Evolutionary conservation across 1,284 basidiomycete species (phyloP).

Genomic region (Sanghuangporus sanghuang): DNA sequence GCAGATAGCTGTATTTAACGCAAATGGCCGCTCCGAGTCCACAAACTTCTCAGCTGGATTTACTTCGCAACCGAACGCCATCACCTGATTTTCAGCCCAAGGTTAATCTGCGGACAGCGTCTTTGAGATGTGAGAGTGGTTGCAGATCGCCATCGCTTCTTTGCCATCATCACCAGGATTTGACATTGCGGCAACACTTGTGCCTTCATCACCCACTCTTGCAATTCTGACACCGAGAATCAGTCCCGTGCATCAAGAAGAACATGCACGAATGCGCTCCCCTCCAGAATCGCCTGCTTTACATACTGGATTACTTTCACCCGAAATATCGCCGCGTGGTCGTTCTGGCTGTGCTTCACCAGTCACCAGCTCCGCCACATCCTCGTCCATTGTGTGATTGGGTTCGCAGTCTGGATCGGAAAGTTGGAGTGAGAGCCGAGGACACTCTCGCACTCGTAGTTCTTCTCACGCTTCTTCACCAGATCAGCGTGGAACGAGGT

Average conservation of each 20-base stretch:
- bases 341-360: conserved; percentile 9
- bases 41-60: not conserved
- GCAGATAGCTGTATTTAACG: not conserved
- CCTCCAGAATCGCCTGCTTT: conserved; percentile 9
- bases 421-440: conserved; percentile 13
- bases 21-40: not conserved
- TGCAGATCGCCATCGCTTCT: not conserved
- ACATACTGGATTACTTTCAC: conserved; percentile 7
- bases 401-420: conserved; percentile 13
- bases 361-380: conserved; percentile 10
- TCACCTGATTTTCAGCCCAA: conserved; percentile 12
- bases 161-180: not conserved
- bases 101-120: conserved; percentile 14
- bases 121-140: conserved; percentile 5
- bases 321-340: conserved; percentile 12
- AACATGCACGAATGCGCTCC: conserved; percentile 4
- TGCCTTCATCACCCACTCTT: conserved; percentile 5
- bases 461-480: conserved; percentile 10
- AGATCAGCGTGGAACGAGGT: conserved; percentile 11
- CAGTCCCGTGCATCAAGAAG: conserved; percentile 5
- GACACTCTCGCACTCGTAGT: conserved; percentile 14
- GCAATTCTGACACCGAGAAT: conserved; percentile 14
- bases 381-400: conserved; percentile 5
- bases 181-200: not conserved
- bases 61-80: conserved; percentile 6